A percentile compares a stretch with the other conserved stretches of the same genome.
Evolutionary conservation across 176 grass and related monocot genomes (phyloP).

Genomic region (Puya raimondii): DNA sequence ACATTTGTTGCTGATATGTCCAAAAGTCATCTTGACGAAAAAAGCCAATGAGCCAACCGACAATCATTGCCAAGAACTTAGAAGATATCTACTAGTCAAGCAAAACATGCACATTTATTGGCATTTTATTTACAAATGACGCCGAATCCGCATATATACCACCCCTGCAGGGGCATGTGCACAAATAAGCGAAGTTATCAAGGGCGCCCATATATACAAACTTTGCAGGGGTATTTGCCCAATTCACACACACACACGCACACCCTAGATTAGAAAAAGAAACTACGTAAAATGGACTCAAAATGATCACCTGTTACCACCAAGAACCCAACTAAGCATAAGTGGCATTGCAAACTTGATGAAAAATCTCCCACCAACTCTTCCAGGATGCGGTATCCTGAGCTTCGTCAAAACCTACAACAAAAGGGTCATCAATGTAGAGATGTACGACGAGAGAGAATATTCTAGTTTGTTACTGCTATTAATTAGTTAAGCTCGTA

Average conservation of each 20-base stretch:
- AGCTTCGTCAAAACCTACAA: constrained; percentile 84
- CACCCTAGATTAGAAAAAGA: not conserved
- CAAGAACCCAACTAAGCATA: constrained; percentile 91
- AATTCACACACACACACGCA: too few relatives aligned
- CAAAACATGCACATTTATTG: not conserved
- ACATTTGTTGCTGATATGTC: too few relatives aligned
- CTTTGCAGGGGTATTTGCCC: too few relatives aligned
- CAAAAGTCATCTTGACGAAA: not conserved
- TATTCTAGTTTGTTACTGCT: not conserved
- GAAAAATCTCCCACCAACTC: constrained; percentile 86
- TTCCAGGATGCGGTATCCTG: constrained; percentile 92
- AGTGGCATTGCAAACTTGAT: constrained; percentile 77
- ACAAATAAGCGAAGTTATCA: too few relatives aligned
- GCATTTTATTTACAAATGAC: not conserved
- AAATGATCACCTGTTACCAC: constrained; percentile 80
- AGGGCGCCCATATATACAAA: too few relatives aligned
- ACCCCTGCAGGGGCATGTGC: too few relatives aligned
- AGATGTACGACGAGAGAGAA: not conserved
- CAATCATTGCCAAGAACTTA: not conserved
- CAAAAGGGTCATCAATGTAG: not conserved
- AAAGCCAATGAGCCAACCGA: not conserved
- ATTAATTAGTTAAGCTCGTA: constrained; percentile 11
- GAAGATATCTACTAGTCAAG: not conserved
- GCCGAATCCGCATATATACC: too few relatives aligned
- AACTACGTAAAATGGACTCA: not conserved